Conservation (phyloP, 768 basidiomycete species). For the Lentinula lateritia region DNA sequence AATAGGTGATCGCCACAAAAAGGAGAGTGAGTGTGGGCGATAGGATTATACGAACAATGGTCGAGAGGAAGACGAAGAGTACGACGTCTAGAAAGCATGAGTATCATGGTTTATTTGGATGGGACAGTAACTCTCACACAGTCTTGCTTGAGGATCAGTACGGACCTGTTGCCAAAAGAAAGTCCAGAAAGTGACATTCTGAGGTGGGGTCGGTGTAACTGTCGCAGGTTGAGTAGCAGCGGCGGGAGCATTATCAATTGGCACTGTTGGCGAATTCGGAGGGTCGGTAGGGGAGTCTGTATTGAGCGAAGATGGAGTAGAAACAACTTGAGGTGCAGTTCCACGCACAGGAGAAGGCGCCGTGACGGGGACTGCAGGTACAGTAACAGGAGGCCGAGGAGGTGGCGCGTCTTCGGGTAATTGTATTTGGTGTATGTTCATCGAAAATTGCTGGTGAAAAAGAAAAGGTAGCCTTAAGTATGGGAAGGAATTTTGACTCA, state of each 20-base stretch:
- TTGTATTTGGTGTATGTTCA: slow-evolving; percentile 79
- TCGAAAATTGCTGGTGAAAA: slow-evolving; percentile 69
- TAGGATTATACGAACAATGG: slow-evolving; percentile 71
- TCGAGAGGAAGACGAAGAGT: slow-evolving; percentile 61
- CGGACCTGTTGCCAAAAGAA: slow-evolving; percentile 55
- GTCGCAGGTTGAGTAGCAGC: slow-evolving; percentile 6
- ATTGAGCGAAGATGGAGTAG: background rate
- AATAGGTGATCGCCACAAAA: slow-evolving; percentile 66
- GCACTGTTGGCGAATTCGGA: background rate
- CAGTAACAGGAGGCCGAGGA: slow-evolving; percentile 19
- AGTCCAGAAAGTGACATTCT: slow-evolving; percentile 28
- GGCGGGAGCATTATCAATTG: slow-evolving; percentile 4
- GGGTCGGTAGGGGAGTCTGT: background rate
- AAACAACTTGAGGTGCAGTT: background rate
- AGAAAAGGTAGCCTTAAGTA: background rate
- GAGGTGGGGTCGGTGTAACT: slow-evolving; percentile 3
- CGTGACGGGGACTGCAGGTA: slow-evolving; percentile 10
- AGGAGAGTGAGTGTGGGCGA: slow-evolving; percentile 60
- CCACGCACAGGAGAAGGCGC: slow-evolving; percentile 11
- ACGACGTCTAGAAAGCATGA: slow-evolving; percentile 46
- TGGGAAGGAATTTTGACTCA: background rate
- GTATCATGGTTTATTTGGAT: background rate
- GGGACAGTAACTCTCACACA: slow-evolving; percentile 44
- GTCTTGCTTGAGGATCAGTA: slow-evolving; percentile 64
- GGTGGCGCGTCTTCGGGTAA: slow-evolving; percentile 55